Conservation (phyloP, 139 green algal species). For the Dunaliella sp. region DNA sequence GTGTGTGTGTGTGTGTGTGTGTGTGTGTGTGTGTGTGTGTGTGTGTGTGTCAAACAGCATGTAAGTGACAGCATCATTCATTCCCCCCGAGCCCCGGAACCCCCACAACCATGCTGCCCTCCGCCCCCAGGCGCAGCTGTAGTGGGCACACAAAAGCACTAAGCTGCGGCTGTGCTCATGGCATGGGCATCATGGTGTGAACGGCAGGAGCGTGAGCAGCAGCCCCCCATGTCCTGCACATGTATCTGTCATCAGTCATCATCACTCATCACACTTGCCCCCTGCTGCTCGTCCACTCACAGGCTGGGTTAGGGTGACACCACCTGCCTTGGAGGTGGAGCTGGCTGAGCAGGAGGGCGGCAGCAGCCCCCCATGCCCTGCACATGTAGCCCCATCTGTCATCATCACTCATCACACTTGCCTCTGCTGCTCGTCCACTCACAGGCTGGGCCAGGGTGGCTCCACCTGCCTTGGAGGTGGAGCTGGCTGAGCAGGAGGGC, state of each 20-base stretch:
- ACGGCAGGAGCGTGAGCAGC: background rate
- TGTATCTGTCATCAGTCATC: background rate
- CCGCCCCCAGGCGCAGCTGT: background rate
- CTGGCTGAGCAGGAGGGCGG: background rate
- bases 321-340: background rate
- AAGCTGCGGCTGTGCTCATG: background rate
- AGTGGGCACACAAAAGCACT: background rate
- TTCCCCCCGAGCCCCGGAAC: background rate
- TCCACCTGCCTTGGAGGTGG: background rate
- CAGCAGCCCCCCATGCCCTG: constrained; percentile 3
- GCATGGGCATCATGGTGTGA: background rate
- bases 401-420: no score
- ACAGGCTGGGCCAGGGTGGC: constrained; percentile 6
- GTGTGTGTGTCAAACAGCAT: no score
- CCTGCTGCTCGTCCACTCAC: background rate
- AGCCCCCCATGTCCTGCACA: constrained; percentile 3
- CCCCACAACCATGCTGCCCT: background rate
- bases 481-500: background rate
- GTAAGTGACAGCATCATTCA: background rate
- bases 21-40: no score
- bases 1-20: no score
- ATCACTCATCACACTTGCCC: no score
- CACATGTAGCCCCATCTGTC: background rate
- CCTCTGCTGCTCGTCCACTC: background rate
- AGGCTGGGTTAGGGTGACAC: background rate